Evolutionary conservation across 805 yeast species (phyloP).

Genomic region (Cyberlindnera maritima): DNA sequence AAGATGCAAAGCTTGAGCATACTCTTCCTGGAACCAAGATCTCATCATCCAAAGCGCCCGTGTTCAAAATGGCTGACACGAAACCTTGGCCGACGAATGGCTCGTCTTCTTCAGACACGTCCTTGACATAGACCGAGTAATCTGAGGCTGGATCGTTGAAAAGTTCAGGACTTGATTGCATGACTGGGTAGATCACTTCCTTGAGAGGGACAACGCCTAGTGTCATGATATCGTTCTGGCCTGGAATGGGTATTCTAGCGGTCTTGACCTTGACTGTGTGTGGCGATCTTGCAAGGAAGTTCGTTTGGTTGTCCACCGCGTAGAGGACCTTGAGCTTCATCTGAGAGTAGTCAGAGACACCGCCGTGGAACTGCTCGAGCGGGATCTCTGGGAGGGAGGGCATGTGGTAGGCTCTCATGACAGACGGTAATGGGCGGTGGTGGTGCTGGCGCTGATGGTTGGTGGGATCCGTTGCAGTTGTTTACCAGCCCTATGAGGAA

Average conservation of each 20-base stretch:
- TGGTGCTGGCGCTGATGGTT: too few species aligned
- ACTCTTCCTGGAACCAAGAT: conserved; percentile 53
- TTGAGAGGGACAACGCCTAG: conserved; percentile 42
- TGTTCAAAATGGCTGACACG: conserved; percentile 32
- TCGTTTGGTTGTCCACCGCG: conserved; percentile 41
- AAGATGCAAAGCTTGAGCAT: conserved; percentile 53
- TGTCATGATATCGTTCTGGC: conserved; percentile 40
- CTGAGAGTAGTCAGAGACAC: conserved; percentile 15
- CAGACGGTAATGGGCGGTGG: too few species aligned
- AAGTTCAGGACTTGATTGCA: conserved; percentile 46
- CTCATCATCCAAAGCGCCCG: conserved; percentile 19
- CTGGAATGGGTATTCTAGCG: conserved; percentile 42
- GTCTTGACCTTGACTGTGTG: conserved; percentile 37
- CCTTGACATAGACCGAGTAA: conserved; percentile 45
- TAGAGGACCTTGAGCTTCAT: conserved; percentile 38
- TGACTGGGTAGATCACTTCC: conserved; percentile 42
- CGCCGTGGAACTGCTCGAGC: conserved; percentile 16
- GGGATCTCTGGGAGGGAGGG: conserved; percentile 32
- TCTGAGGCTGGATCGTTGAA: conserved; percentile 37
- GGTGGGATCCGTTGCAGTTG: too few species aligned
- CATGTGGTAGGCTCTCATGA: conserved; percentile 30
- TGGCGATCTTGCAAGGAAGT: conserved; percentile 40
- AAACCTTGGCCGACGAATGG: conserved; percentile 47
- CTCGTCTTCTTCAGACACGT: conserved; percentile 51
- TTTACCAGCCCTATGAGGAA: too few species aligned